Evolutionary conservation across 2,329 filamentous ascomycete genomes (phyloP).

Genomic region (Aspergillus carbonarius): DNA sequence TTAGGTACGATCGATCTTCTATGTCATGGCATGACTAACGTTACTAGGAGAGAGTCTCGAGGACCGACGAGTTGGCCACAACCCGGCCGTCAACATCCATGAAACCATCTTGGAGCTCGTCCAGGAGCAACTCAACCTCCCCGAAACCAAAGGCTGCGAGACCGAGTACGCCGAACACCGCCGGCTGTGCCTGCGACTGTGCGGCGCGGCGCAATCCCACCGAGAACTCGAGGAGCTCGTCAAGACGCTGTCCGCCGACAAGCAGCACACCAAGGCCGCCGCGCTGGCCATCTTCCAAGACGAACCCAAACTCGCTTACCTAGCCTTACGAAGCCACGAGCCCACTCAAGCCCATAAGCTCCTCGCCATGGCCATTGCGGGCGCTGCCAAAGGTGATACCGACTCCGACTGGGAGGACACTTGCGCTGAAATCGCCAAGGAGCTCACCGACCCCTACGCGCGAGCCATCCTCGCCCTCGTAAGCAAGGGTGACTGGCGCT

Average conservation of each 20-base stretch:
- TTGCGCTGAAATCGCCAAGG: conserved; percentile 61
- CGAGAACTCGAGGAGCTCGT: conserved; percentile 51
- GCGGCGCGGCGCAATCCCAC: conserved; percentile 57
- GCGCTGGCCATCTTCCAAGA: conserved; percentile 62
- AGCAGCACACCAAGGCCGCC: conserved; percentile 62
- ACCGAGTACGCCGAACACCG: conserved; percentile 57
- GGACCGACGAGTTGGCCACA: conserved; percentile 30
- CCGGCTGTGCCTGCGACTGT: conserved; percentile 60
- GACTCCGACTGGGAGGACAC: conserved; percentile 61
- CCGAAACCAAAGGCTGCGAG: conserved; percentile 51
- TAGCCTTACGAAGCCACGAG: conserved; percentile 55
- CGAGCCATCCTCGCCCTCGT: conserved; percentile 62
- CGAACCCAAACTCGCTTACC: conserved; percentile 58
- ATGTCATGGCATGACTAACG: conserved; percentile 8
- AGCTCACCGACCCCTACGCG: conserved; percentile 61
- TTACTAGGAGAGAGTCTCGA: conserved; percentile 34
- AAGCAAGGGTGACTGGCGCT: conserved; percentile 59
- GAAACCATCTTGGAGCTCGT: conserved; percentile 53
- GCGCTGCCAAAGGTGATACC: conserved; percentile 45
- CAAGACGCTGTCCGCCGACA: conserved; percentile 52
- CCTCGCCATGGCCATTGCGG: conserved; percentile 53
- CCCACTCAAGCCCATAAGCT: conserved; percentile 56
- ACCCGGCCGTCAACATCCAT: conserved; percentile 27
- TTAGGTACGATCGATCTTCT: conserved; percentile 41
- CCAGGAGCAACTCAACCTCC: conserved; percentile 49